Evolutionary conservation across 257 asterid genomes (phyloP).

Genomic region (Avicennia marina): DNA sequence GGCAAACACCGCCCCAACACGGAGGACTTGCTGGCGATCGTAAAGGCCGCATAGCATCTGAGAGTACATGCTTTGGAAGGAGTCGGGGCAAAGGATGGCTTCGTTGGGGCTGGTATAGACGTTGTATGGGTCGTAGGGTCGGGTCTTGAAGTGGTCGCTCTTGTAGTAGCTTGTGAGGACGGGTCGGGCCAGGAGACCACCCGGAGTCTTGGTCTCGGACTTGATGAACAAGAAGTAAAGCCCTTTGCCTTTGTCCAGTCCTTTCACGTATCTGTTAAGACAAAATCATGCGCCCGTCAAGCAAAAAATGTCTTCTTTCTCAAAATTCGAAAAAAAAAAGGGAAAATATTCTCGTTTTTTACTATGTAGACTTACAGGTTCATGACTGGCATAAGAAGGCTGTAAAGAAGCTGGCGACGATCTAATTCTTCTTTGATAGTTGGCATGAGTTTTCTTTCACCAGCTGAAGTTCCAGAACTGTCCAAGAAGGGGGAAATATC

Average conservation of each 20-base stretch:
- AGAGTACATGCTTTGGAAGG: conserved; percentile 93
- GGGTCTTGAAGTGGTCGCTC: conserved; percentile 95
- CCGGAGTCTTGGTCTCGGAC: conserved; percentile 86
- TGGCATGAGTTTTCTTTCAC: conserved; percentile 96
- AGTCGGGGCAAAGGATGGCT: conserved; percentile 84
- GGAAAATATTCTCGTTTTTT: conserved; percentile 28
- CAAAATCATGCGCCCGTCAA: neutral
- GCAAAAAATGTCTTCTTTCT: too few relatives aligned
- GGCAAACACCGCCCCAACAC: conserved; percentile 93
- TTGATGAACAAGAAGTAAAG: conserved; percentile 79
- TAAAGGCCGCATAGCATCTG: conserved; percentile 96
- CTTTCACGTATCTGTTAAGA: conserved; percentile 74
- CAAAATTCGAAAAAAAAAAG: neutral
- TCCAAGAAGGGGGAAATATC: too few relatives aligned
- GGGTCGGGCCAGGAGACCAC: conserved; percentile 93
- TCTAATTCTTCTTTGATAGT: conserved; percentile 83
- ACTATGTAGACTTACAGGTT: conserved; percentile 44
- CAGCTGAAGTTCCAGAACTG: conserved; percentile 95
- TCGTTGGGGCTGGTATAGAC: conserved; percentile 95
- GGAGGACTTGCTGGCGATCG: conserved; percentile 81
- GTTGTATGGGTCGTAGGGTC: conserved; percentile 88
- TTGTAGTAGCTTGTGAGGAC: conserved; percentile 96
- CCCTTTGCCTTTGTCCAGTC: conserved; percentile 91
- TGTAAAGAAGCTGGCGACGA: conserved; percentile 97
- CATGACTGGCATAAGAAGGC: conserved; percentile 97